Conservation (phyloP, 2,329 filamentous ascomycete genomes). For the Xylariomycetidae sp. region DNA sequence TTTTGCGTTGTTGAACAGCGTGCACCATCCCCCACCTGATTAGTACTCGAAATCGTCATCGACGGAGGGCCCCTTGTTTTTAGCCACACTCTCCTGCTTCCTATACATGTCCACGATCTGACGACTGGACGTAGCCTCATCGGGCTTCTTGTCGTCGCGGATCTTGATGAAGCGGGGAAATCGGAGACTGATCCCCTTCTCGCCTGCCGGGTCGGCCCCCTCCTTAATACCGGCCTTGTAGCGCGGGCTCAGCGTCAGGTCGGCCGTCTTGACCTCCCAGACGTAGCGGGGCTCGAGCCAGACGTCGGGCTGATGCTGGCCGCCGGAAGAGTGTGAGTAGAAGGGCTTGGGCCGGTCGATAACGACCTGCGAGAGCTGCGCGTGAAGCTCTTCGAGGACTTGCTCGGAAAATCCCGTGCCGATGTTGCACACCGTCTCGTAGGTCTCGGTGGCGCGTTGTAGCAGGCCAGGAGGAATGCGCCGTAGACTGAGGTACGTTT, state of each 20-base stretch:
- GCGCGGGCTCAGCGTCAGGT: constrained; percentile 84
- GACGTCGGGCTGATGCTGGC: constrained; percentile 93
- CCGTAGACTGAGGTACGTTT: constrained; percentile 96
- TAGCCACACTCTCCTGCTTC: constrained; percentile 85
- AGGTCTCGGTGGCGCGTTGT: constrained; percentile 77
- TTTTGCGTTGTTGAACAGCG: not conserved
- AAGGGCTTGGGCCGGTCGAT: constrained; percentile 94
- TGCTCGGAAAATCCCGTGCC: constrained; percentile 95
- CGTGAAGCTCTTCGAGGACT: constrained; percentile 83
- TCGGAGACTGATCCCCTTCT: constrained; percentile 78
- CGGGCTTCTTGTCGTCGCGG: constrained; percentile 92
- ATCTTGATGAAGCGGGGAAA: constrained; percentile 92
- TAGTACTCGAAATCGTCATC: constrained; percentile 99
- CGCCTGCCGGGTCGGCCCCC: constrained; percentile 64
- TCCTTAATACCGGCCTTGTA: constrained; percentile 90
- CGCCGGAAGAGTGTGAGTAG: constrained; percentile 77
- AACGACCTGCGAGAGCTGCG: constrained; percentile 66
- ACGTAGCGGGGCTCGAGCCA: constrained; percentile 96
- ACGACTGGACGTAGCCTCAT: constrained; percentile 76
- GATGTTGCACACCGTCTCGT: constrained; percentile 97
- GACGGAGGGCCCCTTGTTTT: constrained; percentile 78
- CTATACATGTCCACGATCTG: constrained; percentile 97
- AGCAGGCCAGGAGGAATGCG: constrained; percentile 91
- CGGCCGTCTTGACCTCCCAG: constrained; percentile 97
- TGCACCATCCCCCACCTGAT: not conserved